A percentile compares a stretch with the other conserved stretches of the same genome.
Conservation (phyloP, 306 rosid species). For the Casuarina equisetifolia region DNA sequence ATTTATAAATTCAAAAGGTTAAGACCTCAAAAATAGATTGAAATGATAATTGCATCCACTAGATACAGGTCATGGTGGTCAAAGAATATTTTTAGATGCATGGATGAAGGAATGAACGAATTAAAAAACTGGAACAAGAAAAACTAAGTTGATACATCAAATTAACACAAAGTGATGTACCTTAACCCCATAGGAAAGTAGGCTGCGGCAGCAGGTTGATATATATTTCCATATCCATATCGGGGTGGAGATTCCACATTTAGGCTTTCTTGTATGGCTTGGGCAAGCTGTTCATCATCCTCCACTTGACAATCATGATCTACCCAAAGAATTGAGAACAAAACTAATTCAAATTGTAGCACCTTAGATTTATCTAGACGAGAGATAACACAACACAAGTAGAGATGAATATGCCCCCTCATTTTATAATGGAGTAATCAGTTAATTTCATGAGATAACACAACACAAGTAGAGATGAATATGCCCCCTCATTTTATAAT, state of each 20-base stretch:
- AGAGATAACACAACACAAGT: neutral
- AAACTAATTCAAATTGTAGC: neutral
- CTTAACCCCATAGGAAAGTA: constrained; percentile 66
- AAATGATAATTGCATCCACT: neutral
- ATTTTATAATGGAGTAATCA: neutral
- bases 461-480: constrained; percentile 1
- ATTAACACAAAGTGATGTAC: constrained; percentile 40
- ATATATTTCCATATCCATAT: constrained; percentile 55
- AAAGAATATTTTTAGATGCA: neutral
- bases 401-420: neutral
- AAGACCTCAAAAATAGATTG: neutral
- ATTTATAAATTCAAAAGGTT: neutral
- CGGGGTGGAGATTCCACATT: constrained; percentile 69
- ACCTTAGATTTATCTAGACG: neutral
- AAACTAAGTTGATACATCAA: constrained; percentile 13
- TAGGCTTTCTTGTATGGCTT: constrained; percentile 87
- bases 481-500: neutral
- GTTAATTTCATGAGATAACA: neutral
- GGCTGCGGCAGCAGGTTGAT: constrained; percentile 44
- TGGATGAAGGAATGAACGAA: neutral
- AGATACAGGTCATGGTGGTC: neutral
- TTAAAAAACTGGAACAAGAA: neutral
- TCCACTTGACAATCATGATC: constrained; percentile 59
- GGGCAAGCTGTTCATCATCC: constrained; percentile 89
- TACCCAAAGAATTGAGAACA: constrained; percentile 24